Percentiles rank a stretch among this genome's conserved stretches.
phyloP scores from a whole-genome alignment of 1,139 yeast species.

The Taphrina flavorubra region DNA sequence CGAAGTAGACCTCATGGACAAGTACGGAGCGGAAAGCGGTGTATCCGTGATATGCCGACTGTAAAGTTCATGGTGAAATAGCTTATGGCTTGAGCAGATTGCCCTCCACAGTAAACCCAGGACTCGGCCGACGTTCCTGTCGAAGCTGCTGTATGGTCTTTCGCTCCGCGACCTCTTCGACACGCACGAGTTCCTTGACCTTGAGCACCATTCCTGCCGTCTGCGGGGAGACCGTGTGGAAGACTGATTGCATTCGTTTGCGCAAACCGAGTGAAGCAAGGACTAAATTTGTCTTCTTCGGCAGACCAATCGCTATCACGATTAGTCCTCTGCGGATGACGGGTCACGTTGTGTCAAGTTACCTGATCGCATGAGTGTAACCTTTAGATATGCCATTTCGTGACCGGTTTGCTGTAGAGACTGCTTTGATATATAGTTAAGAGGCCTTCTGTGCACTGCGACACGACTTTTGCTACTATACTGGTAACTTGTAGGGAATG shows the following conservation, averaged over 20 bases:
- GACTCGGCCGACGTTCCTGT: conserved; percentile 63
- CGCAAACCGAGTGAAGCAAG: conserved; percentile 75
- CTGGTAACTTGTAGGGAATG: not conserved
- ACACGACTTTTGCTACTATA: too few species aligned
- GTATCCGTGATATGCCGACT: too few species aligned
- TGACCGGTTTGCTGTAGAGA: not conserved
- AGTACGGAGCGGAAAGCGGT: too few species aligned
- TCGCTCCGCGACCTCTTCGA: conserved; percentile 69
- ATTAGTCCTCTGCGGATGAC: conserved; percentile 58
- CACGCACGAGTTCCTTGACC: conserved; percentile 87
- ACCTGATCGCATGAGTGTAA: conserved; percentile 38
- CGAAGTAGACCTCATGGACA: too few species aligned
- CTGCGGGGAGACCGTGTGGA: conserved; percentile 74
- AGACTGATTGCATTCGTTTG: conserved; percentile 74
- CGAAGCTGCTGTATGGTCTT: conserved; percentile 62
- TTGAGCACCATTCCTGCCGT: conserved; percentile 83
- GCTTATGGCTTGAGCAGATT: conserved; percentile 1
- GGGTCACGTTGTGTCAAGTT: not conserved
- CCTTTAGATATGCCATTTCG: conserved; percentile 31
- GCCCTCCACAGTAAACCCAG: conserved; percentile 62
- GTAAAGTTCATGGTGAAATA: not conserved
- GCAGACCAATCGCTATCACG: conserved; percentile 85
- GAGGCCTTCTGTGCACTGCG: too few species aligned
- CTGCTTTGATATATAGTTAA: too few species aligned
- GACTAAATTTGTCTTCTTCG: conserved; percentile 65